Base-by-base conservation (phyloP, 345 rosid species). In the Gynandropsis gynandra region DNA sequence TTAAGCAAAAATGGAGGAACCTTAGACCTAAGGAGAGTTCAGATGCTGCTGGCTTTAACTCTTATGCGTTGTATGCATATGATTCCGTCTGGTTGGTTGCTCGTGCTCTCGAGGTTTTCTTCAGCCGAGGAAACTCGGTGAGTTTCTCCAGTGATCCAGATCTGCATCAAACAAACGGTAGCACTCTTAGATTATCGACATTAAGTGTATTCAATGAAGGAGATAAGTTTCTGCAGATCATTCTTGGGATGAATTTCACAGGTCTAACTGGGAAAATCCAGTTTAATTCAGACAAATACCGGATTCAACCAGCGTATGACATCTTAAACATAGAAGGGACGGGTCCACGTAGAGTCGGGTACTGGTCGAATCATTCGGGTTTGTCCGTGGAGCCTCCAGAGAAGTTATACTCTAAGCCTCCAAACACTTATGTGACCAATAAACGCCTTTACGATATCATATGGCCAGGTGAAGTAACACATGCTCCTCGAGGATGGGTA, bases 71-170 rank as follows among this genome's bases (percentile, higher is more conserved):
- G 42, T 87, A 76, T 61, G 98, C 96, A 55, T 92, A 92, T 63
- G 98, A 92, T 61, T 77, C 95, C 5, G 86, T 92, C 47, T 85
- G 95, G 96, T 71, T 92, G 61, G 81, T 75, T 61, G 96, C 98
- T 20, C 81, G 61, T 24, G 90, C 95, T 29, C 88, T 92, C 9
- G 80, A 85, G 43, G 49, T 58, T 41, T 92, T 77, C 64, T 64
- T 87, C 63, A 67, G 41, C 16, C 67, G 61, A 63, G 89, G 82
- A 29, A 81, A 93, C 52, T 66, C 53, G 29, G 10, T 85, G 47
- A 76, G 93, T 43, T 82, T 79, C 79, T 79, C 89, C 17, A 10
- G 42, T 13, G 95, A 85, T 58, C 82, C 85, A 1, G 79, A 65
- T 46, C 71, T 92, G 52, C 71, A n/a, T 0, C 68, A 68, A 59